Conservation (phyloP, 805 yeast genomes). For the Wickerhamiella spandovensis region DNA sequence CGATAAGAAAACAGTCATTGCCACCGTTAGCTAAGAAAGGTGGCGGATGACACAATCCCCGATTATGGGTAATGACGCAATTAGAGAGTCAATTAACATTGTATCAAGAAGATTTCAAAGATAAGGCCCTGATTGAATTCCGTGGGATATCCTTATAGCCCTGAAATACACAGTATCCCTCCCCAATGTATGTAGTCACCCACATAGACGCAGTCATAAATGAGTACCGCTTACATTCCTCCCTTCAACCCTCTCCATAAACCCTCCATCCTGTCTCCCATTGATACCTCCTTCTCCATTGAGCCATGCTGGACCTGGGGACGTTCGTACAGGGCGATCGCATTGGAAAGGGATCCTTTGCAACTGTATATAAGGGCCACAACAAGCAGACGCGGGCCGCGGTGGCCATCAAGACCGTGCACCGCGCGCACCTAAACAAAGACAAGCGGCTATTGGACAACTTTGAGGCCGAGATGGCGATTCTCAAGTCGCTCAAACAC, state of each 20-base stretch:
- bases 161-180: too few relatives aligned
- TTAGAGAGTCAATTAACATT: background rate
- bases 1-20: background rate
- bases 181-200: background rate
- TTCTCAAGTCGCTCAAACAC: slow-evolving; percentile 74
- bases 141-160: too few relatives aligned
- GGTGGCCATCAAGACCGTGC: slow-evolving; percentile 83
- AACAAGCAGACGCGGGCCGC: slow-evolving; percentile 34
- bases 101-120: too few relatives aligned
- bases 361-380: slow-evolving; percentile 82
- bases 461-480: slow-evolving; percentile 82
- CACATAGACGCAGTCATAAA: background rate
- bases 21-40: background rate
- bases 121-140: too few relatives aligned
- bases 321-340: slow-evolving; percentile 40
- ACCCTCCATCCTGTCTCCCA: background rate
- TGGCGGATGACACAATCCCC: background rate
- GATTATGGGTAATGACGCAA: background rate
- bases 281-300: background rate
- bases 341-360: slow-evolving; percentile 93
- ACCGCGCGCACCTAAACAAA: slow-evolving; percentile 48
- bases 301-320: slow-evolving; percentile 1
- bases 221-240: background rate
- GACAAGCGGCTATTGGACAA: slow-evolving; percentile 82
- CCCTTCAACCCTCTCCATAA: background rate